Percentiles rank a stretch among this genome's conserved stretches.
Evolutionary conservation across 306 rosid genomes (phyloP).

Genomic region (Dryas drummondii): DNA sequence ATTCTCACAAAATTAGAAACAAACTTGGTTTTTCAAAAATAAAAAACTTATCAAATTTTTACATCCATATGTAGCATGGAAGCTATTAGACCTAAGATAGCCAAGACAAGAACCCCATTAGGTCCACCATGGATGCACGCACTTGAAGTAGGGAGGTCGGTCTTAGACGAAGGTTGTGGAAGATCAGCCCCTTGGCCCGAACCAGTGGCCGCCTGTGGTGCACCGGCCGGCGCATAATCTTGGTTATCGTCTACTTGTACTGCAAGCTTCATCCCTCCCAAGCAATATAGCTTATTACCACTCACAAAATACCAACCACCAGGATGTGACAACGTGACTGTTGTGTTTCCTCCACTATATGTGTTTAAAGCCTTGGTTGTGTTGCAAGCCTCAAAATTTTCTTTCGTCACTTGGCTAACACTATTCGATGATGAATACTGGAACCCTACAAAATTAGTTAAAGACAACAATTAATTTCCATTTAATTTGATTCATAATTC

Average conservation of each 20-base stretch:
- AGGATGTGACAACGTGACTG: constrained; percentile 55
- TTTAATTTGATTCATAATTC: too few relatives aligned
- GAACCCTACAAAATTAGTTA: constrained; percentile 40
- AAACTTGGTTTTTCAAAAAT: background rate
- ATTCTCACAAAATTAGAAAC: too few relatives aligned
- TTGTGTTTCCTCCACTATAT: constrained; percentile 63
- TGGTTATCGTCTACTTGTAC: constrained; percentile 42
- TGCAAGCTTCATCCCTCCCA: constrained; percentile 84
- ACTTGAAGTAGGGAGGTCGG: constrained; percentile 39
- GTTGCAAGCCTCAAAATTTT: constrained; percentile 59
- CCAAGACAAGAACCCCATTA: background rate
- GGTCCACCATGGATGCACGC: constrained; percentile 24
- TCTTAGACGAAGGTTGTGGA: constrained; percentile 50
- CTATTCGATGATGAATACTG: constrained; percentile 66
- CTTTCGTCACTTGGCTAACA: constrained; percentile 59
- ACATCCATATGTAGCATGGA: background rate
- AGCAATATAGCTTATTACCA: constrained; percentile 69
- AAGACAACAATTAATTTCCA: too few relatives aligned
- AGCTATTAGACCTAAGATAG: constrained; percentile 14
- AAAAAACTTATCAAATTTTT: background rate
- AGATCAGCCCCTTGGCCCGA: constrained; percentile 19
- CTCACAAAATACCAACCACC: constrained; percentile 68
- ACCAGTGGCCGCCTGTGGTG: constrained; percentile 46
- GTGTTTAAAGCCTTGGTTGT: constrained; percentile 46
- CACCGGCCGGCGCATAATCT: constrained; percentile 37